Percentiles rank a stretch among this genome's conserved stretches.
These are phyloP conservation scores for Triticum timopheevii DNA, from an alignment of 176 grass and related monocot species.

Conservation along the genomic window DNA sequence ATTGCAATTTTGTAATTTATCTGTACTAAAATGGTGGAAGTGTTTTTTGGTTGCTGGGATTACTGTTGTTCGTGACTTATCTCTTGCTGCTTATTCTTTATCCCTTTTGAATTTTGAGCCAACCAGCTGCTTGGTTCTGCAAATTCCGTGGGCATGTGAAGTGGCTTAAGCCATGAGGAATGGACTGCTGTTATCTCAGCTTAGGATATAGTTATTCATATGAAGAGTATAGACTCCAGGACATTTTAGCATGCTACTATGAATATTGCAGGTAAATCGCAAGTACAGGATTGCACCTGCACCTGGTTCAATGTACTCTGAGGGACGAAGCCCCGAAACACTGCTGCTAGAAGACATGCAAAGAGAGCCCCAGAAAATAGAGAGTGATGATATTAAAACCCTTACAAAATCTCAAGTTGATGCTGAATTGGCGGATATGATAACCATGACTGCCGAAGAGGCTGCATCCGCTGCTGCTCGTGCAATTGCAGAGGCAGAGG, in stretches of 20 bases:
- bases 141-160: constrained; percentile 8
- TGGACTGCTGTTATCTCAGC: constrained; percentile 8
- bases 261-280: constrained; percentile 56
- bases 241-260: constrained; percentile 8
- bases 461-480: constrained; percentile 58
- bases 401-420: constrained; percentile 48
- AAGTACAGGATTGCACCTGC: constrained; percentile 77
- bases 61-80: background rate
- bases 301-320: constrained; percentile 46
- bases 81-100: background rate
- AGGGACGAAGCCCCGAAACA: constrained; percentile 47
- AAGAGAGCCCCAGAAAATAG: constrained; percentile 22
- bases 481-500: constrained; percentile 77
- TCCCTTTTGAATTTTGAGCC: background rate
- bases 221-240: background rate
- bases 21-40: constrained; percentile 5
- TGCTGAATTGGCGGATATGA: constrained; percentile 47
- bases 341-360: constrained; percentile 43
- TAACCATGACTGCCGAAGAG: constrained; percentile 55
- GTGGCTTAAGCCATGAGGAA: constrained; percentile 20
- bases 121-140: constrained; percentile 11
- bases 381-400: constrained; percentile 29
- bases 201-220: constrained; percentile 24
- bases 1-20: background rate
- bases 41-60: background rate